phyloP scores from a whole-genome alignment of 2,329 filamentous ascomycete species.

The Epicoccum nigrum region DNA sequence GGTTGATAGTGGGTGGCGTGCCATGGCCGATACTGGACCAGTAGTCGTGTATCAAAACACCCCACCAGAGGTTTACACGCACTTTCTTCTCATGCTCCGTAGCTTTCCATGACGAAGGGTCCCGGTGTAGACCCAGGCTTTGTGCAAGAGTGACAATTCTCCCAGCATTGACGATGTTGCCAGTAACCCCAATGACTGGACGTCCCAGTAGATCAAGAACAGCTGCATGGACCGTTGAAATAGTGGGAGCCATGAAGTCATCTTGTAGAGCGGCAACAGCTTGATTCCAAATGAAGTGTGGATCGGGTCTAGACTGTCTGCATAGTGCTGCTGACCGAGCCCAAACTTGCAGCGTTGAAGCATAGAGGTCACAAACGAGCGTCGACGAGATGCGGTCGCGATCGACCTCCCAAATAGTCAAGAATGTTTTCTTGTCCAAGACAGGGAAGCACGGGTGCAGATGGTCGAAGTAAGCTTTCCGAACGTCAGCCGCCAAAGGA shows the following conservation, averaged over 20 bases:
- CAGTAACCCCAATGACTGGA: constrained; percentile 24
- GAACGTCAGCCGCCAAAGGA: constrained; percentile 15
- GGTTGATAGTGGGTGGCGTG: constrained; percentile 24
- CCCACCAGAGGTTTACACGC: constrained; percentile 30
- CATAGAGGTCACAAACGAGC: constrained; percentile 26
- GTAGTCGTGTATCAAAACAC: constrained; percentile 28
- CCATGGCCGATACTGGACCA: constrained; percentile 32
- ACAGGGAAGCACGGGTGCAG: constrained; percentile 30
- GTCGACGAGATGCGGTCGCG: constrained; percentile 23
- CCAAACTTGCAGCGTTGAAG: constrained; percentile 24
- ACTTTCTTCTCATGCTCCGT: constrained; percentile 24
- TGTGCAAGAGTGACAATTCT: constrained; percentile 29
- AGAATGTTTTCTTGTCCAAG: constrained; percentile 23
- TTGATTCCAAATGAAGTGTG: constrained; percentile 29
- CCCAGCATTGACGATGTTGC: constrained; percentile 29
- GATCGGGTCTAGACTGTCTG: constrained; percentile 16
- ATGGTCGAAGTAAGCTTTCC: constrained; percentile 20
- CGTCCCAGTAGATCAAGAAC: constrained; percentile 29
- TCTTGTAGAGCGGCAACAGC: constrained; percentile 26
- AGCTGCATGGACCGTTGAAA: constrained; percentile 26
- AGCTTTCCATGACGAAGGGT: constrained; percentile 22
- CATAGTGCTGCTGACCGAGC: constrained; percentile 15
- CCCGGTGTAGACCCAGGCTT: constrained; percentile 25
- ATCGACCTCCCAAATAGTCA: constrained; percentile 20
- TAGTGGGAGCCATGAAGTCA: constrained; percentile 28